phyloP scores from a whole-genome alignment of 202 grass and related monocot species.

The Cymbopogon flexuosus region DNA sequence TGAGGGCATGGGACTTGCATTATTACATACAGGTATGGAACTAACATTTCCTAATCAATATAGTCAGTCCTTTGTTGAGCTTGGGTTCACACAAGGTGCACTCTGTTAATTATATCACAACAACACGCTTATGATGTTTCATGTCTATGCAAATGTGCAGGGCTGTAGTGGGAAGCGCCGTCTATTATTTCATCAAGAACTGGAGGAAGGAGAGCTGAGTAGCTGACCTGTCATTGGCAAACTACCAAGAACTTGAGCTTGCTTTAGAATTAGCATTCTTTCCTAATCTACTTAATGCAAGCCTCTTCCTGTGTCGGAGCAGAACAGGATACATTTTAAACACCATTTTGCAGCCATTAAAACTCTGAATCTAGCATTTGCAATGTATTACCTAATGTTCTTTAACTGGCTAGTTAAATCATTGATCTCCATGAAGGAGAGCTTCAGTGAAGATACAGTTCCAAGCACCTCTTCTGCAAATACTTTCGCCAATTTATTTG shows the following conservation, averaged over 20 bases:
- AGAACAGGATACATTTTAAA: background rate
- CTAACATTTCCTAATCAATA: background rate
- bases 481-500: conserved; percentile 31
- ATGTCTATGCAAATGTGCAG: background rate
- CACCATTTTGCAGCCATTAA: background rate
- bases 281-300: conserved; percentile 28
- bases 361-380: background rate
- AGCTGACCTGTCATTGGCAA: background rate
- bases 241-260: conserved; percentile 15
- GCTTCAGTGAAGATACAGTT: conserved; percentile 43
- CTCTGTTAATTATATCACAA: background rate
- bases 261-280: background rate
- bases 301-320: conserved; percentile 30
- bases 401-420: conserved; percentile 51
- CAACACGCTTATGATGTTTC: background rate
- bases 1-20: no score
- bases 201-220: background rate
- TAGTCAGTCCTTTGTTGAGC: background rate
- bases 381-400: conserved; percentile 35
- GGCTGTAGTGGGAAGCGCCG: background rate
- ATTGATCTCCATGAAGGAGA: conserved; percentile 53
- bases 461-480: conserved; percentile 44
- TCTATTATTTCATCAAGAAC: background rate
- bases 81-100: background rate
- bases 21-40: conserved; percentile 50